A percentile compares a stretch with the other conserved stretches of the same genome.
Conservation (phyloP, 495 filamentous ascomycete species). For the Chaetomium tenue region DNA sequence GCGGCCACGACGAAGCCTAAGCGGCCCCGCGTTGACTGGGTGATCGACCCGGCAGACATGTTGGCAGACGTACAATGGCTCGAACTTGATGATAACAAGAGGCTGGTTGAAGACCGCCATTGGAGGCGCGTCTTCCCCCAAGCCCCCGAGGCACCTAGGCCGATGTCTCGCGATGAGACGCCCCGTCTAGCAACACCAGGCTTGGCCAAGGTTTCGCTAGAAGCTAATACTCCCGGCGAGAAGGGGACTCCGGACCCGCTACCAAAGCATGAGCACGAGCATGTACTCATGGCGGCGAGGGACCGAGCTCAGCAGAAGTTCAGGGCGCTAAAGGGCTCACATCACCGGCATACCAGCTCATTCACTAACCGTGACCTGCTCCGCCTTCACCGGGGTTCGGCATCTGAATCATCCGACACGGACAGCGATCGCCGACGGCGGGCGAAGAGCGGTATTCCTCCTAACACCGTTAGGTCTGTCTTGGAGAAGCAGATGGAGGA, state of each 20-base stretch:
- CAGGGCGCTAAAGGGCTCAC: constrained; percentile 48
- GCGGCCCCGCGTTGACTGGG: constrained; percentile 76
- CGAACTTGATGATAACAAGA: constrained; percentile 72
- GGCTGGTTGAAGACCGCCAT: constrained; percentile 67
- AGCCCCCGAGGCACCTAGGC: constrained; percentile 27
- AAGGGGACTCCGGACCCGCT: constrained; percentile 22
- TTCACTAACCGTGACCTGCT: constrained; percentile 43
- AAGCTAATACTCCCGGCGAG: constrained; percentile 19
- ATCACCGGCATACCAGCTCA: constrained; percentile 45
- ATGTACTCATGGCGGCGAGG: constrained; percentile 37
- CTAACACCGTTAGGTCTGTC: constrained; percentile 49
- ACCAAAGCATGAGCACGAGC: constrained; percentile 33
- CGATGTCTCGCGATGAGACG: constrained; percentile 27
- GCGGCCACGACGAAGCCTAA: constrained; percentile 48
- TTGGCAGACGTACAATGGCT: constrained; percentile 84
- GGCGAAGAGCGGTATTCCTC: constrained; percentile 33
- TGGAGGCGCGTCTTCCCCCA: constrained; percentile 67
- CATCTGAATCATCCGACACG: constrained; percentile 49
- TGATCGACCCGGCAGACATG: constrained; percentile 71
- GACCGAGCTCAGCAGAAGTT: constrained; percentile 52
- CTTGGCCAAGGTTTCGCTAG: constrained; percentile 30
- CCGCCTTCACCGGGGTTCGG: constrained; percentile 40
- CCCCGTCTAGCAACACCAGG: constrained; percentile 23
- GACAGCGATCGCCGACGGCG: constrained; percentile 45
- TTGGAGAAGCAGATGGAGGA: constrained; percentile 67